Base-by-base conservation (phyloP, 73 alveolate species). In the Paramecium octaurelia region DNA sequence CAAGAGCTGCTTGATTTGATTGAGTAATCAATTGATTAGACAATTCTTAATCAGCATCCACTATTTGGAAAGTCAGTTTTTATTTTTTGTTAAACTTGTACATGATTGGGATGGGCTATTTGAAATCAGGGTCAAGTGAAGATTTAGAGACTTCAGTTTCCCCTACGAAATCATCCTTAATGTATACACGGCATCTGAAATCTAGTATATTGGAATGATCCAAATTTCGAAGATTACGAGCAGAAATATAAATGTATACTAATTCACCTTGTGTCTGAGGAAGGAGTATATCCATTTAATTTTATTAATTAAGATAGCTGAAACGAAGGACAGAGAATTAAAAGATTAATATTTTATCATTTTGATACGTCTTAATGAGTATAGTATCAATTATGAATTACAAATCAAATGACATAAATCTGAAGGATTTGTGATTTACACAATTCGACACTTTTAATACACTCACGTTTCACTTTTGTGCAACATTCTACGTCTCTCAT, bases 191-290 rank as follows among this genome's bases (percentile, higher is more conserved):
- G n/a, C 75, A 80, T 42, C 23, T 21, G 27, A 43, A 24, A 48
- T 80, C 75, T 3, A 24, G 7, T 6, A 80, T 44, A n/a, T 80
- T 31, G 0, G 31, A 27, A 35, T 29, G 7, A 80, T 80, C 57
- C 1, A 80, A 42, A 80, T 80, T 80, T 35, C 20, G 6, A 44
- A 80, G 91, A 80, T 80, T 80, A 43, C 76, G 46, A 21, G 91
- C 76, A 9, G 76, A 42, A 23, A 80, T 31, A 48, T 80, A 43
- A 44, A 80, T 80, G 38, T 42, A 44, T 11, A 80, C 76, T 23
- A 23, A 9, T 23, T 80, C 24, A 20, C 91, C 76, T 38, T 20
- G 38, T 35, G 64, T 34, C 16, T 73, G 16, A 36, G 64, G 64
- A 12, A 64, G 84, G 9, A 27, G 84, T 24, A 64, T 64, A 64